Evolutionary conservation across 768 basidiomycete species (phyloP).

Genomic region (Sporobolomyces roseus): DNA sequence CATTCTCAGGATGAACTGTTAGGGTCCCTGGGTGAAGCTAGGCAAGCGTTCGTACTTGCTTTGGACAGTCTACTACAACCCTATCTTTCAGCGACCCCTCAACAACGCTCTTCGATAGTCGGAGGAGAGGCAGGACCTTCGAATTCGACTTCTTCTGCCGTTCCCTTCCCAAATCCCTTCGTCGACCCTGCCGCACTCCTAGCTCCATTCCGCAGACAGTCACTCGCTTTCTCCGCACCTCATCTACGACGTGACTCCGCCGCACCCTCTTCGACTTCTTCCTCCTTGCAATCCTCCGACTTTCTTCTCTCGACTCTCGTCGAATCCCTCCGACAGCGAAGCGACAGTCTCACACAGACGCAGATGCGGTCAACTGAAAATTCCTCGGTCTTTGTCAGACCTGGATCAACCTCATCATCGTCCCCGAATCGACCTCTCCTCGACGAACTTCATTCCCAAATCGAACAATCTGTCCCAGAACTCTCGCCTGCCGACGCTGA

Average conservation of each 20-base stretch:
- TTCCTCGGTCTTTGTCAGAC: conserved; percentile 61
- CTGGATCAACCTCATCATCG: neutral
- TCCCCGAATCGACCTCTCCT: conserved; percentile 56
- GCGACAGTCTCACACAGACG: conserved; percentile 18
- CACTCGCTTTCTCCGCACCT: conserved; percentile 56
- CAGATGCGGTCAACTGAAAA: conserved; percentile 56
- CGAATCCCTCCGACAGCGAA: conserved; percentile 58
- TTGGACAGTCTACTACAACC: conserved; percentile 22
- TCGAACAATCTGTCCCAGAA: conserved; percentile 53
- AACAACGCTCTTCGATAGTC: neutral
- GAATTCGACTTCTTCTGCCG: neutral
- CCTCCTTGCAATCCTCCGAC: conserved; percentile 61
- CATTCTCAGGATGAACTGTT: conserved; percentile 17
- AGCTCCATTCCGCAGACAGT: conserved; percentile 59
- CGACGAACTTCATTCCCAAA: conserved; percentile 61
- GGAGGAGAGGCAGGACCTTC: neutral
- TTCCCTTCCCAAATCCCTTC: conserved; percentile 9
- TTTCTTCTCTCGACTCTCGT: conserved; percentile 56
- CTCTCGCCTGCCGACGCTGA: conserved; percentile 55
- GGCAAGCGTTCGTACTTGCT: conserved; percentile 35
- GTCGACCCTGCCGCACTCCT: conserved; percentile 14
- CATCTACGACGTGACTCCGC: neutral
- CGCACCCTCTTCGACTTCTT: conserved; percentile 52
- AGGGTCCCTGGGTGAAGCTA: conserved; percentile 22
- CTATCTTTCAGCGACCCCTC: neutral